Evolutionary conservation across 2,329 filamentous ascomycete genomes (phyloP).

Genomic region (Ceratocystis colombiana): DNA sequence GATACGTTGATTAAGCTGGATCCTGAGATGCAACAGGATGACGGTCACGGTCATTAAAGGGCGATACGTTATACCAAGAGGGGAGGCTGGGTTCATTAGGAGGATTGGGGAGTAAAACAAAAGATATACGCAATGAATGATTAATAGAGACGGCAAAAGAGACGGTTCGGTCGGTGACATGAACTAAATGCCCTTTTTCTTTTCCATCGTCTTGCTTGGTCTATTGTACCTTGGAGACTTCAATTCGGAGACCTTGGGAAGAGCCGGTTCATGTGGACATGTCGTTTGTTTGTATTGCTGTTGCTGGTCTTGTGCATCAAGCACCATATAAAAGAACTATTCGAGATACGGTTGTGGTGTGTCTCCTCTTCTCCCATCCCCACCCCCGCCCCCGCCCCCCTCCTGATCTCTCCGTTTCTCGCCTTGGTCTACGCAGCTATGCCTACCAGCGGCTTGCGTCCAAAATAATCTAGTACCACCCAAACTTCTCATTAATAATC

Average conservation of each 20-base stretch:
- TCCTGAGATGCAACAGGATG: conserved; percentile 68
- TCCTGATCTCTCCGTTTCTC: neutral
- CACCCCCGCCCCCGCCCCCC: neutral
- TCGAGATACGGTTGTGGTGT: neutral
- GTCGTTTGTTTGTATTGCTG: neutral
- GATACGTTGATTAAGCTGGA: conserved; percentile 98
- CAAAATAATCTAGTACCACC: conserved; percentile 51
- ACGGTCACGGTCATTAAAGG: conserved; percentile 71
- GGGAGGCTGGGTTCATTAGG: neutral
- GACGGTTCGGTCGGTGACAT: conserved; percentile 4
- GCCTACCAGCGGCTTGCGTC: neutral
- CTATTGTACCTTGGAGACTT: conserved; percentile 16
- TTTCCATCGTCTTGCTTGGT: conserved; percentile 17
- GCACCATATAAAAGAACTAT: conserved; percentile 1
- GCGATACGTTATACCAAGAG: neutral
- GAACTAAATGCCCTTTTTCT: neutral
- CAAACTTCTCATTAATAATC: conserved; percentile 68
- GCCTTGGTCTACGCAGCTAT: neutral
- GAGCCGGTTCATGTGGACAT: neutral
- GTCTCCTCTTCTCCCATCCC: neutral
- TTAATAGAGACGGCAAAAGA: conserved; percentile 19
- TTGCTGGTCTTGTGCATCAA: neutral
- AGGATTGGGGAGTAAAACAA: conserved; percentile 7
- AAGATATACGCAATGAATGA: conserved; percentile 23
- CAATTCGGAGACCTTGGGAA: conserved; percentile 1